A percentile compares a stretch with the other conserved stretches of the same genome.
Conservation (phyloP, 192 early-diverging fungal genomes). For the Coemansia sp. region DNA sequence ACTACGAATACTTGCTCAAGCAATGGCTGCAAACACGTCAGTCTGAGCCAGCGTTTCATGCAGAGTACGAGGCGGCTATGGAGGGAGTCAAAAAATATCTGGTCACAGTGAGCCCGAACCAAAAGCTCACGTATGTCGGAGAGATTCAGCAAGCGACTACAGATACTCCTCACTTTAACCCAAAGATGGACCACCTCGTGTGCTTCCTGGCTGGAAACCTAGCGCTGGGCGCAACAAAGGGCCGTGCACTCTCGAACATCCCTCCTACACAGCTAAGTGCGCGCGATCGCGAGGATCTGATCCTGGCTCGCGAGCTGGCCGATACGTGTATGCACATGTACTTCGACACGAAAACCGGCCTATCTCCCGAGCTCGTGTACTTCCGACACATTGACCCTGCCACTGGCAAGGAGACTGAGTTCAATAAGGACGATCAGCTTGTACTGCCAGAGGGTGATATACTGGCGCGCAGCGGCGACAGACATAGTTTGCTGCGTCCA, state of each 20-base stretch:
- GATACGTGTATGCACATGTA: constrained; percentile 87
- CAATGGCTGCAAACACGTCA: constrained; percentile 83
- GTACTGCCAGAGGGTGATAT: constrained; percentile 33
- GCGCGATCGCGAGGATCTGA: constrained; percentile 65
- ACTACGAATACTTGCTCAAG: constrained; percentile 95
- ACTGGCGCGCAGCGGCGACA: constrained; percentile 21
- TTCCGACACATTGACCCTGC: constrained; percentile 12
- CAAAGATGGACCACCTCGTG: constrained; percentile 92
- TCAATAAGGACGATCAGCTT: constrained; percentile 22
- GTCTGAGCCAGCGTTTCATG: constrained; percentile 65
- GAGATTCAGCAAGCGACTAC: constrained; percentile 61
- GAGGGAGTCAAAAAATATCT: constrained; percentile 51
- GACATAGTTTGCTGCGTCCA: constrained; percentile 72
- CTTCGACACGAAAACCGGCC: constrained; percentile 72
- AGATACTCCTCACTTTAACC: constrained; percentile 41
- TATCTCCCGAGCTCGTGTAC: constrained; percentile 64
- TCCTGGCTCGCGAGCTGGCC: constrained; percentile 79
- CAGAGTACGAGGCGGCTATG: constrained; percentile 68
- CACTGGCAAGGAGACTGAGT: not conserved
- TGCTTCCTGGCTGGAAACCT: constrained; percentile 76
- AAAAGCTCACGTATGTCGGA: constrained; percentile 33
- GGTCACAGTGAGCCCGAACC: constrained; percentile 20
- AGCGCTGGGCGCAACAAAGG: constrained; percentile 51
- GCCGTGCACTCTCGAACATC: constrained; percentile 22
- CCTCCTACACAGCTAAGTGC: constrained; percentile 9